Evolutionary conservation across 495 filamentous ascomycete genomes (phyloP).

Genomic region (Hyaloscypha finlandica): DNA sequence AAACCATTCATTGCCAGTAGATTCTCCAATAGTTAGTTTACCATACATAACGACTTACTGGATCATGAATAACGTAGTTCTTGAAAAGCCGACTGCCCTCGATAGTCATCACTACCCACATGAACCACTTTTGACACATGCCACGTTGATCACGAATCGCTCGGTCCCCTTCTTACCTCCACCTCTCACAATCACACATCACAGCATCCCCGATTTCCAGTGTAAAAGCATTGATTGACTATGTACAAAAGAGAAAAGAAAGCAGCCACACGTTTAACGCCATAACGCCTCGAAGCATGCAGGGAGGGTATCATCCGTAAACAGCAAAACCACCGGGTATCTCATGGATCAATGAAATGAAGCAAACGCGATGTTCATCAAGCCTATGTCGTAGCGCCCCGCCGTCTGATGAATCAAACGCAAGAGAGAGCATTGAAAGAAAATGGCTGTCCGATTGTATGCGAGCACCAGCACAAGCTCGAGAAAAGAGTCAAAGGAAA

Average conservation of each 20-base stretch:
- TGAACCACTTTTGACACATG: not conserved
- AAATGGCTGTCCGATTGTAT: no score
- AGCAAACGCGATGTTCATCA: no score
- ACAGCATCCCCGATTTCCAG: not conserved
- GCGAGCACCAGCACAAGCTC: no score
- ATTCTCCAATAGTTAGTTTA: no score
- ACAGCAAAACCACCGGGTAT: not conserved
- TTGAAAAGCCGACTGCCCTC: no score
- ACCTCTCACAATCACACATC: not conserved
- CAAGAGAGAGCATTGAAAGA: no score
- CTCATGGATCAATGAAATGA: not conserved
- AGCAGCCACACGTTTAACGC: not conserved
- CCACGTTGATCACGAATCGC: not conserved
- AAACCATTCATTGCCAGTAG: no score
- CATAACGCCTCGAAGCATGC: not conserved
- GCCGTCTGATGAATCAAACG: no score
- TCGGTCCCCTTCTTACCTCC: not conserved
- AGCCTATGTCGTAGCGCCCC: no score
- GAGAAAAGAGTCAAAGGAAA: no score
- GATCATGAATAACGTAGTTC: no score
- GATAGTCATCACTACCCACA: not conserved
- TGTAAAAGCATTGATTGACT: not conserved
- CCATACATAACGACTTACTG: no score
- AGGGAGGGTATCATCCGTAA: slow-evolving; percentile 1
- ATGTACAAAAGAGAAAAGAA: not conserved